Conservation (phyloP, 2,329 filamentous ascomycete species). For the Penicillium sp. region DNA sequence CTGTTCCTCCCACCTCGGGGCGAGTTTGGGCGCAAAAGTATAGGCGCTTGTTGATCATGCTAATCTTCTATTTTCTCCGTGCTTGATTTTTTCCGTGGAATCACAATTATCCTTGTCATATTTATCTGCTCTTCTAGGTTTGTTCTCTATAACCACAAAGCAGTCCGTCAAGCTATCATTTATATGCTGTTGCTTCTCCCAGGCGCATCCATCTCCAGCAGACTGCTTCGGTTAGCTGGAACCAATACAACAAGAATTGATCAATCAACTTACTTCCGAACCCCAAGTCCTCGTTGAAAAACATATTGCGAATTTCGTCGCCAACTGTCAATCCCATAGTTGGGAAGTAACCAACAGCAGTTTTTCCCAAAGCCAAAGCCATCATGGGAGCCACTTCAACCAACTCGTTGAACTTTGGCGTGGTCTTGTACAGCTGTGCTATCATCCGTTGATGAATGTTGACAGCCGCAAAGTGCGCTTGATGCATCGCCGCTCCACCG, state of each 20-base stretch:
- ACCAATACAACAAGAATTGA: neutral
- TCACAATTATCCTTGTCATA: too few relatives aligned
- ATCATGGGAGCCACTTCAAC: slow-evolving; percentile 5
- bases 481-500: slow-evolving; percentile 7
- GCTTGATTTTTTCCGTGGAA: too few relatives aligned
- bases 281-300: slow-evolving; percentile 10
- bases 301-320: slow-evolving; percentile 4
- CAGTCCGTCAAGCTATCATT: too few relatives aligned
- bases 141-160: neutral
- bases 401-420: slow-evolving; percentile 1
- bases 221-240: neutral
- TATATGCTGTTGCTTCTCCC: slow-evolving; percentile 4
- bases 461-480: slow-evolving; percentile 1
- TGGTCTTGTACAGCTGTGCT: neutral
- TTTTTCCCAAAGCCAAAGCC: slow-evolving; percentile 8
- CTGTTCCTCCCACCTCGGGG: too few relatives aligned
- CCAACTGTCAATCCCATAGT: slow-evolving; percentile 2
- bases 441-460: slow-evolving; percentile 9
- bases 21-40: too few relatives aligned
- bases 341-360: slow-evolving; percentile 5
- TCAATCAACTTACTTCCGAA: slow-evolving; percentile 4
- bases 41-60: too few relatives aligned
- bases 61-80: too few relatives aligned
- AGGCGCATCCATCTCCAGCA: slow-evolving; percentile 11
- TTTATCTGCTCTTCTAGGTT: neutral